phyloP scores from a whole-genome alignment of 2,329 filamentous ascomycete species.

The Fusarium metavorans region DNA sequence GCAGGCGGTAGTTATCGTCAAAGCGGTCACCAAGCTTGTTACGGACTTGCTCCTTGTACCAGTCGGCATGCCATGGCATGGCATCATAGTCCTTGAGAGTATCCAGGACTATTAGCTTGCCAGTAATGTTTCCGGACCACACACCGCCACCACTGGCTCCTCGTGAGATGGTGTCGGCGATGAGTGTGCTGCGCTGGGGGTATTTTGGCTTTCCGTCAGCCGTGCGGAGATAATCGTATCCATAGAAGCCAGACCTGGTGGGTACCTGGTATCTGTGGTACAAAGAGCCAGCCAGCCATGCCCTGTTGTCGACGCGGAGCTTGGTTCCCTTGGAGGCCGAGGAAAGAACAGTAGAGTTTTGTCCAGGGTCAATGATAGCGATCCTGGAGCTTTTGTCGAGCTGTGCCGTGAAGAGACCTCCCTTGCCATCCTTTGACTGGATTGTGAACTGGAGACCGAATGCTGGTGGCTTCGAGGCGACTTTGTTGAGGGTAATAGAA shows the following conservation, averaged over 20 bases:
- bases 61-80: conserved; percentile 41
- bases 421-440: background rate
- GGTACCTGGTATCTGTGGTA: conserved; percentile 34
- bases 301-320: conserved; percentile 16
- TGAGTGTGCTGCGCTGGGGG: background rate
- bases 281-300: conserved; percentile 13
- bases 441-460: background rate
- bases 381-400: background rate
- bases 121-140: conserved; percentile 24
- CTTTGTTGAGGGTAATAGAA: background rate
- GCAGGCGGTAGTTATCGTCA: conserved; percentile 33
- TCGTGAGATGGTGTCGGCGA: background rate
- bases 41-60: conserved; percentile 33
- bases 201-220: background rate
- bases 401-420: background rate
- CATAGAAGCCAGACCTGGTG: conserved; percentile 4
- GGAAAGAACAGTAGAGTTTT: background rate
- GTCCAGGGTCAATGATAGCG: background rate
- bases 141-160: background rate
- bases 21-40: conserved; percentile 11
- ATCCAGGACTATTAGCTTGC: conserved; percentile 39
- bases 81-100: conserved; percentile 39
- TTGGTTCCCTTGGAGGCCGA: background rate
- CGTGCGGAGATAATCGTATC: background rate
- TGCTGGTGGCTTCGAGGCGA: background rate